Evolutionary conservation across 2,329 filamentous ascomycete species (phyloP).

Genomic region (Tolypocladium guangdongense): DNA sequence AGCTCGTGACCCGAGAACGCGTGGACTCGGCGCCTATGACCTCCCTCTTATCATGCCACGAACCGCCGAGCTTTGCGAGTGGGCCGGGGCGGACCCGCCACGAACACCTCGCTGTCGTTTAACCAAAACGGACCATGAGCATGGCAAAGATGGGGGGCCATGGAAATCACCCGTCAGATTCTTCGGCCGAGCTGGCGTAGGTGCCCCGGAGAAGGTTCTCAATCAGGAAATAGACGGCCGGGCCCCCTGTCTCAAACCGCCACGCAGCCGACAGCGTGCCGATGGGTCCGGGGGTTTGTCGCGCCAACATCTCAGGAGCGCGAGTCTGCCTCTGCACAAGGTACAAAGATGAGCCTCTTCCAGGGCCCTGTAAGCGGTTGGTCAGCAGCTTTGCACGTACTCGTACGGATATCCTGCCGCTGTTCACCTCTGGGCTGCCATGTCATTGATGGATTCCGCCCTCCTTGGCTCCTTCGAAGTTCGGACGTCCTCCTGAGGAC

Average conservation of each 20-base stretch:
- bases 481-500: too few species aligned
- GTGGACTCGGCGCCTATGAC: not conserved
- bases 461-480: too few species aligned
- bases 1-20: not conserved
- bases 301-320: not conserved
- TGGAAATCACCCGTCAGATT: not conserved
- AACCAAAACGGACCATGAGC: not conserved
- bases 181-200: constrained; percentile 1
- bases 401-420: not conserved
- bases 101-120: not conserved
- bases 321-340: not conserved
- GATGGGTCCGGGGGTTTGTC: not conserved
- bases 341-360: not conserved
- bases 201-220: constrained; percentile 9
- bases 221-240: constrained; percentile 9
- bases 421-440: not conserved
- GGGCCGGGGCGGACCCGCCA: not conserved
- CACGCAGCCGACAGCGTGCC: not conserved
- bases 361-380: not conserved
- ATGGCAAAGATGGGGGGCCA: not conserved
- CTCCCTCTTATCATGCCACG: not conserved
- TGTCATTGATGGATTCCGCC: not conserved
- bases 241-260: constrained; percentile 5
- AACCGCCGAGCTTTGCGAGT: not conserved
- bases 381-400: not conserved